Evolutionary conservation across 2,329 filamentous ascomycete species (phyloP).

Genomic region (Penicillium sp.): DNA sequence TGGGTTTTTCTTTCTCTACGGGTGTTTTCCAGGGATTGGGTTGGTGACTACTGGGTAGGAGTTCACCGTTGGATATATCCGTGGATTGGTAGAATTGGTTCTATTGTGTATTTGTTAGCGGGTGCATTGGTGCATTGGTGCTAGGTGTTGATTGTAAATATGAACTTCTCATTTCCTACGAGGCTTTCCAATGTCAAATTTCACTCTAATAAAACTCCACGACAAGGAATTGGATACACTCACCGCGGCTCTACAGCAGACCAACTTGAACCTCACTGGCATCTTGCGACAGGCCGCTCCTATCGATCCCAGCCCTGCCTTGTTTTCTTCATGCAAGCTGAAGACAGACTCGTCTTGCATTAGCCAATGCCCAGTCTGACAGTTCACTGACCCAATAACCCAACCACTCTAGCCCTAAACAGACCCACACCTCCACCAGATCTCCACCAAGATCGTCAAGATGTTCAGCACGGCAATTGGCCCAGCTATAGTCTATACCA

Average conservation of each 20-base stretch:
- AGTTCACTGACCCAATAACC: background rate
- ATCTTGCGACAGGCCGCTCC: no score
- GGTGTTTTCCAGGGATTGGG: background rate
- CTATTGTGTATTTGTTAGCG: slow-evolving; percentile 1
- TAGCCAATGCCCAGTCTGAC: background rate
- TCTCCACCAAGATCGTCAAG: background rate
- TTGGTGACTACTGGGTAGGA: background rate
- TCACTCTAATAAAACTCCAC: no score
- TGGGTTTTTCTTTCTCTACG: background rate
- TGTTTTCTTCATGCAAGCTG: background rate
- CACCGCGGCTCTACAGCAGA: no score
- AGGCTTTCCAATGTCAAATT: no score
- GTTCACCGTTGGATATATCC: background rate
- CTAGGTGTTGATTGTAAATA: background rate
- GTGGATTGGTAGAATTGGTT: background rate
- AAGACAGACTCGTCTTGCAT: background rate
- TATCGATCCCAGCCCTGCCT: background rate
- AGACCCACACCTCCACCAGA: no score
- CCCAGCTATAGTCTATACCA: background rate
- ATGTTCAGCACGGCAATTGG: background rate
- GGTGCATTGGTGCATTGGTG: background rate
- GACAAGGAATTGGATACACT: no score
- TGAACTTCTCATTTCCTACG: no score
- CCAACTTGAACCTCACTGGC: no score
- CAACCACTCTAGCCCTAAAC: background rate